A percentile compares a stretch with the other conserved stretches of the same genome.
Evolutionary conservation across 352 stramenopile genomes (phyloP).

Genomic region (Phytophthora nicotianae): DNA sequence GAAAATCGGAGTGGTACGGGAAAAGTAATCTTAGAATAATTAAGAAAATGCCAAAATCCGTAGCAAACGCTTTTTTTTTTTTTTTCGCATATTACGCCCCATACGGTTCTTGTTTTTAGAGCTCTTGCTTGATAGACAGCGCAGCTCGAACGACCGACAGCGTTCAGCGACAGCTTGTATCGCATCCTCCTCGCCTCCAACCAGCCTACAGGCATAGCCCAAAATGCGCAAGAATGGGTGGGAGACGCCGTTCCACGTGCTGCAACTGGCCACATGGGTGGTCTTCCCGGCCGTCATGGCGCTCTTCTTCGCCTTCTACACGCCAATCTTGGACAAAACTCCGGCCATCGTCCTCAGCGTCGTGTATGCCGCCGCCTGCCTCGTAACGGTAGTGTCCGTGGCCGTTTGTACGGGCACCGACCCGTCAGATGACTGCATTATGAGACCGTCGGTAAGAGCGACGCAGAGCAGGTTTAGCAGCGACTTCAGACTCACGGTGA

Average conservation of each 20-base stretch:
- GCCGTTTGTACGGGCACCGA: slow-evolving; percentile 71
- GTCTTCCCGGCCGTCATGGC: slow-evolving; percentile 81
- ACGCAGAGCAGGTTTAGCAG: not conserved
- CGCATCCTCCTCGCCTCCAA: slow-evolving; percentile 6
- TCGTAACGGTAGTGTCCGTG: slow-evolving; percentile 62
- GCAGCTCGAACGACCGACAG: slow-evolving; percentile 12
- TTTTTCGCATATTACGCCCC: slow-evolving; percentile 11
- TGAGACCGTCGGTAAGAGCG: slow-evolving; percentile 53
- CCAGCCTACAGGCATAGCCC: slow-evolving; percentile 4
- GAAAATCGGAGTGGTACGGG: not conserved
- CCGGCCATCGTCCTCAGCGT: slow-evolving; percentile 56
- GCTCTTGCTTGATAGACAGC: slow-evolving; percentile 36
- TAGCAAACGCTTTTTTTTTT: not conserved
- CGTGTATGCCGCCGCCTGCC: slow-evolving; percentile 57
- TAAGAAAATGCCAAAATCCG: not conserved
- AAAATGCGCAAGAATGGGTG: slow-evolving; percentile 79
- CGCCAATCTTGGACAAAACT: slow-evolving; percentile 61
- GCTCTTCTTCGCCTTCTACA: slow-evolving; percentile 86
- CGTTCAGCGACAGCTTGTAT: slow-evolving; percentile 21
- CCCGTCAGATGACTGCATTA: slow-evolving; percentile 78
- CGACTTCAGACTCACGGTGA: slow-evolving; percentile 4
- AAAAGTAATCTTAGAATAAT: too few relatives aligned
- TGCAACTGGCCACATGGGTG: slow-evolving; percentile 85
- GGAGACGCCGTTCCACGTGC: slow-evolving; percentile 80
- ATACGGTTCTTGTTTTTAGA: slow-evolving; percentile 17